Evolutionary conservation across 345 rosid species (phyloP).

Genomic region (Pistacia vera): DNA sequence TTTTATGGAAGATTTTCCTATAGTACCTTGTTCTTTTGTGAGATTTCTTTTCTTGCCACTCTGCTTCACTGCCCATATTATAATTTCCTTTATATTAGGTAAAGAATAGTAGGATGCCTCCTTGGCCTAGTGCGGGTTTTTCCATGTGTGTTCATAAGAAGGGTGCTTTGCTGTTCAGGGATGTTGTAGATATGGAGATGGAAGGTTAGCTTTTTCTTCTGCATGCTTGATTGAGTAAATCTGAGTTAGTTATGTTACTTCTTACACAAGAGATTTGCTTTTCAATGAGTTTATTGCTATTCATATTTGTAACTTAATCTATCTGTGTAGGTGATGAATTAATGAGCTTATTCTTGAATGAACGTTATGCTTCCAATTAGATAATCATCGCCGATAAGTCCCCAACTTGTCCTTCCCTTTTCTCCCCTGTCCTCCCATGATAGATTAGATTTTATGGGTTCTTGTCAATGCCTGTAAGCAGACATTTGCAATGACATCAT

Average conservation of each 20-base stretch:
- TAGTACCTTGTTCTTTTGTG: conserved; percentile 4
- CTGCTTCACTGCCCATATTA: background rate
- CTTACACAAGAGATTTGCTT: background rate
- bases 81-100: conserved; percentile 47
- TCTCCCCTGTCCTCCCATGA: background rate
- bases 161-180: conserved; percentile 92
- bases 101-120: conserved; percentile 96
- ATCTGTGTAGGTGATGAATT: conserved; percentile 72
- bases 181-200: conserved; percentile 96
- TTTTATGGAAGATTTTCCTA: background rate
- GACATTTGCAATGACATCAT: background rate
- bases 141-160: conserved; percentile 92
- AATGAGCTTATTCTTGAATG: conserved; percentile 96
- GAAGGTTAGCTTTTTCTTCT: conserved; percentile 52
- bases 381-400: conserved; percentile 86
- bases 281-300: background rate
- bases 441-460: conserved; percentile 2
- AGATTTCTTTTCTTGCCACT: conserved; percentile 2
- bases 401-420: conserved; percentile 1
- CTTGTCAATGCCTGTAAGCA: conserved; percentile 14
- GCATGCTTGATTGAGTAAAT: background rate
- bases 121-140: conserved; percentile 95
- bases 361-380: conserved; percentile 95
- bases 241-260: background rate
- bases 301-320: conserved; percentile 3